phyloP scores from a whole-genome alignment of 352 stramenopile genomes.

The Sclerospora graminicola region DNA sequence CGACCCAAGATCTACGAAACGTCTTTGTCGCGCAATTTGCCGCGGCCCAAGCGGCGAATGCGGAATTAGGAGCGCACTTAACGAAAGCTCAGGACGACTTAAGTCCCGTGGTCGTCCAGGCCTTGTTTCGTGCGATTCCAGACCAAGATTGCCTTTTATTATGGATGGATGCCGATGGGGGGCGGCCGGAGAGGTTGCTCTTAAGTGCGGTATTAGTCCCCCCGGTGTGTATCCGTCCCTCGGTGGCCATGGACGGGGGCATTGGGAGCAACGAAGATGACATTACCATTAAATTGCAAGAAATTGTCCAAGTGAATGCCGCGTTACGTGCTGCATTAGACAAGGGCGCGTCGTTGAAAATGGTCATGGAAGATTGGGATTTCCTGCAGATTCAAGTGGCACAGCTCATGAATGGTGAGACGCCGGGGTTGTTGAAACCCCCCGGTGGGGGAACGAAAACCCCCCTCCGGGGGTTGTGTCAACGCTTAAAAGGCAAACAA shows the following conservation, averaged over 20 bases:
- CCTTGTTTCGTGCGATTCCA: conserved; percentile 93
- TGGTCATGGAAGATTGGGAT: conserved; percentile 99
- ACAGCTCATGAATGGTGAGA: conserved; percentile 98
- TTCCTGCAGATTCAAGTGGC: conserved; percentile 97
- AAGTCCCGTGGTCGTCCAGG: conserved; percentile 85
- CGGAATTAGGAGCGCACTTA: conserved; percentile 79
- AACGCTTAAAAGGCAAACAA: conserved; percentile 96
- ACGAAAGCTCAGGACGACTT: conserved; percentile 87
- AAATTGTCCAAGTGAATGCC: conserved; percentile 99
- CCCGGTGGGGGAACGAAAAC: conserved; percentile 76
- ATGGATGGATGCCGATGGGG: conserved; percentile 92
- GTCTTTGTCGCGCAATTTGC: conserved; percentile 80
- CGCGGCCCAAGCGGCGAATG: conserved; percentile 65
- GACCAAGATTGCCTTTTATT: conserved; percentile 97
- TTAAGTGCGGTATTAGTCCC: conserved; percentile 96
- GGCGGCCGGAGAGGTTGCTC: conserved; percentile 96
- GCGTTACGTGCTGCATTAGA: conserved; percentile 89
- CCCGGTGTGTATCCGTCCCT: conserved; percentile 97
- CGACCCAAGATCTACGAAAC: conserved; percentile 70
- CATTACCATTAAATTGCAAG: conserved; percentile 97
- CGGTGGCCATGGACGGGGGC: conserved; percentile 95
- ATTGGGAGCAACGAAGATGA: conserved; percentile 97
- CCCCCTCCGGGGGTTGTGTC: conserved; percentile 94
- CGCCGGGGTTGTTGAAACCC: conserved; percentile 93
- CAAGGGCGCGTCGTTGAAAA: conserved; percentile 94